Conservation (phyloP, 306 rosid species). For the Ormosia emarginata region DNA sequence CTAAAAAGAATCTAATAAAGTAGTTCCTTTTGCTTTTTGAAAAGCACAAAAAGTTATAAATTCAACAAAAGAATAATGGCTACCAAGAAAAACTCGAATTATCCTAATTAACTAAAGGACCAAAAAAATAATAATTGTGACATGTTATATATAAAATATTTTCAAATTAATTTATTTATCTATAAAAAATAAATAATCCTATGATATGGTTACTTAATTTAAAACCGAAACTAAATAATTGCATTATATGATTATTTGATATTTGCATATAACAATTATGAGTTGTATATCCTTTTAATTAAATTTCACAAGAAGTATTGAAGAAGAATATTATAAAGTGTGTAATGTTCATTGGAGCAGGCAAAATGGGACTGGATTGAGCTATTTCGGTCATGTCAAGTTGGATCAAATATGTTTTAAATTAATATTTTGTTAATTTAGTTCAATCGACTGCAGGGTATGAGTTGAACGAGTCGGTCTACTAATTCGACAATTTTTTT, state of each 20-base stretch:
- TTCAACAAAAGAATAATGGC: not conserved
- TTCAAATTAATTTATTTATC: not conserved
- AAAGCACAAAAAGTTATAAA: not conserved
- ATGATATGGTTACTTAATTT: not conserved
- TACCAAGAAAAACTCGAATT: not conserved
- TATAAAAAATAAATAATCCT: not conserved
- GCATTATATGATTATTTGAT: not conserved
- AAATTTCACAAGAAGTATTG: not conserved
- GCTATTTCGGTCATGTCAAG: too few species aligned
- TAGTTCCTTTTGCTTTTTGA: not conserved
- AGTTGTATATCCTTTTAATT: not conserved
- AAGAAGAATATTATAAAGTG: not conserved
- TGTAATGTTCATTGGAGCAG: not conserved
- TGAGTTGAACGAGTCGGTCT: too few species aligned
- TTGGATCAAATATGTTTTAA: too few species aligned
- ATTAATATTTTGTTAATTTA: too few species aligned
- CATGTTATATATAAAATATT: not conserved
- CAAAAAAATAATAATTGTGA: not conserved
- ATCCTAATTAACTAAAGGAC: not conserved
- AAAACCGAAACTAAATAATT: not conserved
- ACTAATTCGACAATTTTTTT: too few species aligned
- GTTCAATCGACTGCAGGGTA: too few species aligned
- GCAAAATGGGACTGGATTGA: too few species aligned
- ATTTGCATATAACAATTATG: not conserved
- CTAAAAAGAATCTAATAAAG: not conserved